Evolutionary conservation across 495 filamentous ascomycete species (phyloP).

Genomic region (Lophium mytilinum): DNA sequence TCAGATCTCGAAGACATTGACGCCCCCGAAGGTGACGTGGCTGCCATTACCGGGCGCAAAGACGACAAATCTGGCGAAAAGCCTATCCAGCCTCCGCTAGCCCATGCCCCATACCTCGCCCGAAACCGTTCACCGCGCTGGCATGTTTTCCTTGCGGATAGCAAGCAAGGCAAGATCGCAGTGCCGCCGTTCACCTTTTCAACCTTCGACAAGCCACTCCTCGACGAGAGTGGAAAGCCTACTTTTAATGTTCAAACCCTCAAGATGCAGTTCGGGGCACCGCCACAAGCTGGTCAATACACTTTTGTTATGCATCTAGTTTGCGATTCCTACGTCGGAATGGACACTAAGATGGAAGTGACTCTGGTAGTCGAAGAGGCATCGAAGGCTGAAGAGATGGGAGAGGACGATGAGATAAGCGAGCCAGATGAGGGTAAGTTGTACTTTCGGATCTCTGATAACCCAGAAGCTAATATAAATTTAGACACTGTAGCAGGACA

Average conservation of each 20-base stretch:
- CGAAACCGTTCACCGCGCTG: slow-evolving; percentile 83
- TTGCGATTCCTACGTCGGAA: slow-evolving; percentile 89
- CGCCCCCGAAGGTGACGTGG: slow-evolving; percentile 84
- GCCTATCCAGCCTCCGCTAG: slow-evolving; percentile 67
- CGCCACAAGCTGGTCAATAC: slow-evolving; percentile 85
- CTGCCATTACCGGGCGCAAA: slow-evolving; percentile 77
- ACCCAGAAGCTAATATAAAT: slow-evolving; percentile 19
- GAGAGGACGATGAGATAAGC: slow-evolving; percentile 86
- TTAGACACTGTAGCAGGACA: slow-evolving; percentile 90
- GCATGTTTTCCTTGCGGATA: slow-evolving; percentile 89
- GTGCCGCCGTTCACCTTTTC: slow-evolving; percentile 90
- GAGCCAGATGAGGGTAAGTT: slow-evolving; percentile 92
- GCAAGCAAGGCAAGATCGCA: slow-evolving; percentile 86
- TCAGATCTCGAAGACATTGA: slow-evolving; percentile 84
- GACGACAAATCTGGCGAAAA: slow-evolving; percentile 52
- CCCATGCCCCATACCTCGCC: slow-evolving; percentile 80
- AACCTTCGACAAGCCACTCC: slow-evolving; percentile 79
- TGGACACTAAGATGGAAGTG: slow-evolving; percentile 83
- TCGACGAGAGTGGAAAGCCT: slow-evolving; percentile 62
- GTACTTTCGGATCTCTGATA: not conserved
- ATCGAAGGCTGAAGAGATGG: slow-evolving; percentile 70
- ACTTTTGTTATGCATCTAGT: slow-evolving; percentile 86
- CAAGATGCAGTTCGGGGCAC: slow-evolving; percentile 95
- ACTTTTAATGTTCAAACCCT: slow-evolving; percentile 90
- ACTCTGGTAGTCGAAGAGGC: slow-evolving; percentile 84